Base-by-base conservation (phyloP, 2,329 filamentous ascomycete species). In the Tolypocladium album region DNA sequence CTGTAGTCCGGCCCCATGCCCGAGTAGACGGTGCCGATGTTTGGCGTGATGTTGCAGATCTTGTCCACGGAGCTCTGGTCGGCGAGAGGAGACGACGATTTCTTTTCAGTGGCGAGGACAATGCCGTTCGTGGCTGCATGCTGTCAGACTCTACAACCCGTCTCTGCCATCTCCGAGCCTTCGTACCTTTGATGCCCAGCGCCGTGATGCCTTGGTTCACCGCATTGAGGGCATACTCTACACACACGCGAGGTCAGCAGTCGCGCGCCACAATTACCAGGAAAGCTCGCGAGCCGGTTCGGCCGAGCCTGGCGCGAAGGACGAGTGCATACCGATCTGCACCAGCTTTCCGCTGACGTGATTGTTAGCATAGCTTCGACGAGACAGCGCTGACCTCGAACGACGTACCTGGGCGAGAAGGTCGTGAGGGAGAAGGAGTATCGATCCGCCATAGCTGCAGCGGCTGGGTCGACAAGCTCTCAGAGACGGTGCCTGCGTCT, bases 361-460 rank as follows among this genome's bases (percentile, higher is more conserved):
- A 74, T 85, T 76, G 84, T 79, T 75, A 70, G 69, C 65, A 66
- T 62, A 67, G 67, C 61, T 63, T 60, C 59, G 60, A 64, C 60
- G 61, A 36, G 31, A 55, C 52, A 65, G 55, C 61, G 61, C 62
- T 68, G 64, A 68, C 66, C 22, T 55, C 20, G n/a, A 58, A 63
- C 61, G 60, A 72, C 86, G 78, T 87, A 95, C 94, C 93, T 99
- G 76, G 94, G 94, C 72, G 94, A 97, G 88, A 99, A 99, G 66
- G 94, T 99, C 65, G 94, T 99, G 75, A 99, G 85, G 62, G 94
- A 99, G 87, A 99, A 99, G 60, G 93, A 97, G 79, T 99, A 99
- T 82, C 94, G 85, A 79, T 99, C 94, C 72, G 94, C 93, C 93
- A 99, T 99, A 74, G 66, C 80, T 71, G 69, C 63, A 65, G 58